Percentiles rank a stretch among this genome's conserved stretches.
Conservation (phyloP, 345 rosid genomes). For the Lumnitzera littorea region DNA sequence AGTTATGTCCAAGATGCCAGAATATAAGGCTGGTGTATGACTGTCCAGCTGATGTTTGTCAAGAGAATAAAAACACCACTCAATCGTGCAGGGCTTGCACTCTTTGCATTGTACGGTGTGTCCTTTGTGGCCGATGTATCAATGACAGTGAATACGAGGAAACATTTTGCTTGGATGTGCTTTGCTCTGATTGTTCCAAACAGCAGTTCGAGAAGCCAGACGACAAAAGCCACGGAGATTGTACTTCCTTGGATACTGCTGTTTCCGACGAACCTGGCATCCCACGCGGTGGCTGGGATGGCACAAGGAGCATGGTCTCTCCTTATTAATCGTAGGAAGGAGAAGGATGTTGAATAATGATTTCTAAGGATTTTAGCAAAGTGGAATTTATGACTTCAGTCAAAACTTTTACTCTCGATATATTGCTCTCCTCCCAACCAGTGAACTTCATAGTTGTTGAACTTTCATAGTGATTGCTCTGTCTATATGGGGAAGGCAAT, state of each 20-base stretch:
- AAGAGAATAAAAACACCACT: slow-evolving; percentile 30
- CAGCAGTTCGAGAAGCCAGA: slow-evolving; percentile 13
- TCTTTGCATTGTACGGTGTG: slow-evolving; percentile 72
- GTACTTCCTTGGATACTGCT: slow-evolving; percentile 13
- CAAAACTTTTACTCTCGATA: too few relatives aligned
- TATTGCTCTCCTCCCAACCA: too few relatives aligned
- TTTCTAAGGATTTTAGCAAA: too few relatives aligned
- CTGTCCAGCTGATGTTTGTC: slow-evolving; percentile 81
- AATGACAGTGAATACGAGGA: slow-evolving; percentile 76
- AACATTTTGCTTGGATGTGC: slow-evolving; percentile 67
- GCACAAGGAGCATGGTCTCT: too few relatives aligned
- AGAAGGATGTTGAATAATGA: too few relatives aligned
- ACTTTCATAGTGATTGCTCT: too few relatives aligned
- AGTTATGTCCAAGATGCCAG: slow-evolving; percentile 81
- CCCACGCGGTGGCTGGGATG: slow-evolving; percentile 32
- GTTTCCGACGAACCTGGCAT: slow-evolving; percentile 14
- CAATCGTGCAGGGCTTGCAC: slow-evolving; percentile 77
- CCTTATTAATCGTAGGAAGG: too few relatives aligned
- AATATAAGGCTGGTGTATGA: slow-evolving; percentile 74
- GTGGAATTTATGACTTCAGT: too few relatives aligned
- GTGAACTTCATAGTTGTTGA: too few relatives aligned
- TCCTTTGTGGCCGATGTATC: slow-evolving; percentile 81
- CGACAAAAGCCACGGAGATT: slow-evolving; percentile 24
- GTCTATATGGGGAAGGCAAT: too few relatives aligned
- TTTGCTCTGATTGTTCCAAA: slow-evolving; percentile 62